These are phyloP conservation scores for Fraxinus velutina DNA, from an alignment of 305 asterid genomes.

Conservation along the genomic window DNA sequence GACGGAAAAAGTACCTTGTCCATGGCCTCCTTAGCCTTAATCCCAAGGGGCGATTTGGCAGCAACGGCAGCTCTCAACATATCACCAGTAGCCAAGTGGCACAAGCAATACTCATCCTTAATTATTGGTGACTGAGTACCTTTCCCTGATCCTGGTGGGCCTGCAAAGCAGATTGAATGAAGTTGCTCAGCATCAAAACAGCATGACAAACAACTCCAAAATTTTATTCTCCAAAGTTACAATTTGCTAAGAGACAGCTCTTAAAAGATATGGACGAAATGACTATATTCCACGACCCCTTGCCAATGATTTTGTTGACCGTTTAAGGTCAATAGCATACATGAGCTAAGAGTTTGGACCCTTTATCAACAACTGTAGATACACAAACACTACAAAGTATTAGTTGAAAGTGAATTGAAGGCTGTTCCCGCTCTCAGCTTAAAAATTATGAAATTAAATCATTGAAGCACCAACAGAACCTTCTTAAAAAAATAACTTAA, in stretches of 20 bases:
- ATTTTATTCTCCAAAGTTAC: background rate
- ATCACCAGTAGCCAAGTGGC: slow-evolving; percentile 94
- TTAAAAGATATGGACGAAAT: background rate
- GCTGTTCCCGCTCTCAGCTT: background rate
- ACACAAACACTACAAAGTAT: background rate
- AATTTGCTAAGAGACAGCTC: slow-evolving; percentile 7
- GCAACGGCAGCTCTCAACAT: slow-evolving; percentile 96
- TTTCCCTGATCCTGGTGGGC: slow-evolving; percentile 96
- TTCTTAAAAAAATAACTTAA: background rate
- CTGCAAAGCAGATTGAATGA: slow-evolving; percentile 34
- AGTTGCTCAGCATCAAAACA: slow-evolving; percentile 1
- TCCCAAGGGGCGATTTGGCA: slow-evolving; percentile 82
- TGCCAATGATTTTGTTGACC: background rate
- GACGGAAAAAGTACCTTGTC: slow-evolving; percentile 50
- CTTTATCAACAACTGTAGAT: background rate
- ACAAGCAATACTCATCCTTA: slow-evolving; percentile 82
- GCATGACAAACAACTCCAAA: slow-evolving; percentile 1
- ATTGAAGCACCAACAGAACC: background rate
- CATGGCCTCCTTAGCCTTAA: slow-evolving; percentile 89
- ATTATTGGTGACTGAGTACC: slow-evolving; percentile 89
- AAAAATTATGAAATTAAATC: background rate
- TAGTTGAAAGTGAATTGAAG: background rate
- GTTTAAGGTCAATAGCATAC: background rate
- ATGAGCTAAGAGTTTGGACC: background rate
- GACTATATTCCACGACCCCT: background rate